Evolutionary conservation across 2,329 filamentous ascomycete genomes (phyloP), one percentile per base, ranked within the genome.

Genomic region (Rhynchosporium agropyri): DNA sequence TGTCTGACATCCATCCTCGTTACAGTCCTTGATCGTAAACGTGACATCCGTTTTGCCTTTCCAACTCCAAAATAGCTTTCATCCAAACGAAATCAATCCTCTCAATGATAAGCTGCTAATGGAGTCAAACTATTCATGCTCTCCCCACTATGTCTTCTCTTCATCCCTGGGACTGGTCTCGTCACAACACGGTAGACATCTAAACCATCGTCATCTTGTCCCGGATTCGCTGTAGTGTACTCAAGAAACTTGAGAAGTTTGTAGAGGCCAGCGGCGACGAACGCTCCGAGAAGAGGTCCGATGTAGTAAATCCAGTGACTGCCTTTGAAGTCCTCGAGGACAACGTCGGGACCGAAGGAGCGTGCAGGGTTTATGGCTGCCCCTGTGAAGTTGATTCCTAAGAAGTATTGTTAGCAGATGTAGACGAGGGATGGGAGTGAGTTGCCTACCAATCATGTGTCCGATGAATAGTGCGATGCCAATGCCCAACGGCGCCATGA

Each of bases 401-500:
- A 20, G 31, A 5, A 10, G 20, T 5, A 40, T 45, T 5, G 40
- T 45, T 7, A 60, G n/a, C 10, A 33, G 5, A 2, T 9, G 20
- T 48, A 7, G 3, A 3, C 13, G 29, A 26, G 13, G 3, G 15
- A 20, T 8, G 36, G 15, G 12, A 9, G 4, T 9, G 8, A 36
- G 7, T 20, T 42, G 38, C 61, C n/a, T 63, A 69, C 69, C 68
- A 58, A 56, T 58, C 13, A 69, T 50, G 33, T 70, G 64, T 10
- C 64, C 77, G 49, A 91, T 81, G 74, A 92, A 91, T 59, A 92
- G 80, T 0, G 88, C 80, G 2, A 91, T 75, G 0, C 90, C 90
- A 68, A 92, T 90, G 12, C 87, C 88, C 3, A 92, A 77, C 0
- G 89, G 89, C 0, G 89, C 89, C 1, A 91, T 76, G 71, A 82